Percentiles rank a stretch among this genome's conserved stretches.
These are phyloP conservation scores for Aeminium ludgeri DNA, from an alignment of 495 filamentous ascomycete genomes.

Conservation along the genomic window DNA sequence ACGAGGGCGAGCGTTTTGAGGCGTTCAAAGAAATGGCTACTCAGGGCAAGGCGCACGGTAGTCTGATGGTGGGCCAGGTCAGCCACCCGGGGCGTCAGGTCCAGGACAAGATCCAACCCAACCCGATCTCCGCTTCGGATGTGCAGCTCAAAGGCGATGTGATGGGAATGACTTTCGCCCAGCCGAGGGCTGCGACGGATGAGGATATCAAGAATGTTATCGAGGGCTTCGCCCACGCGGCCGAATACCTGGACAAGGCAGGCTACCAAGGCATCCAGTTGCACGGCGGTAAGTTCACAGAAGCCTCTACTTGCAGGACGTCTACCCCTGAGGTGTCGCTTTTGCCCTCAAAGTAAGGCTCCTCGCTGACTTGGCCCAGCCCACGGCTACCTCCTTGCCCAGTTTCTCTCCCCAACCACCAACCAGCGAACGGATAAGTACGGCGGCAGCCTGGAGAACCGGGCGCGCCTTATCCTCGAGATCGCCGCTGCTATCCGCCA, in stretches of 20 bases:
- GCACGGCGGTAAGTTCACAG: constrained; percentile 24
- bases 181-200: constrained; percentile 32
- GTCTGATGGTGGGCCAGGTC: constrained; percentile 41
- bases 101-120: constrained; percentile 28
- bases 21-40: constrained; percentile 36
- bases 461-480: constrained; percentile 18
- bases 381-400: constrained; percentile 48
- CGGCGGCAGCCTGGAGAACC: constrained; percentile 36
- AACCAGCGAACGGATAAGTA: constrained; percentile 28
- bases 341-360: no score
- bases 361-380: constrained; percentile 28
- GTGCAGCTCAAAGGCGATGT: constrained; percentile 34
- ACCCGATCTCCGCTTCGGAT: constrained; percentile 44
- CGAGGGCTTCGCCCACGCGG: constrained; percentile 37
- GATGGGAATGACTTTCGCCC: constrained; percentile 33
- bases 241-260: constrained; percentile 39
- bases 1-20: constrained; percentile 39
- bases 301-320: no score
- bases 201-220: constrained; percentile 35
- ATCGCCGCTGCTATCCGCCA: constrained; percentile 19
- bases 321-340: no score
- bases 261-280: constrained; percentile 44
- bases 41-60: constrained; percentile 35
- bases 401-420: constrained; percentile 42
- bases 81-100: constrained; percentile 48